Conservation (phyloP, 768 basidiomycete genomes). For the Multifurca ochricompacta region DNA sequence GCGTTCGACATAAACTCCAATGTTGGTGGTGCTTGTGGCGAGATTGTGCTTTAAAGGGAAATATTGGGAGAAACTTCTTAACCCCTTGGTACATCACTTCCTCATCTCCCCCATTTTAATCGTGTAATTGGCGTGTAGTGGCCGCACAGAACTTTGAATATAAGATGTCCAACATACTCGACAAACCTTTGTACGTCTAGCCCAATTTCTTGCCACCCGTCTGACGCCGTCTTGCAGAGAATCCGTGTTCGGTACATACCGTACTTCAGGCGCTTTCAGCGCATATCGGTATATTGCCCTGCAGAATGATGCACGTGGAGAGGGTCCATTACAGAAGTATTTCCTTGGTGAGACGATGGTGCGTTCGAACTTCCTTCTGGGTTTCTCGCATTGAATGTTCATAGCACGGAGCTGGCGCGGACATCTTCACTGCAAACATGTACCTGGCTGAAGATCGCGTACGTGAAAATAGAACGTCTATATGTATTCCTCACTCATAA, state of each 20-base stretch:
- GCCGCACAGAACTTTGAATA: constrained; percentile 94
- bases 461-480: constrained; percentile 23
- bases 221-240: constrained; percentile 36
- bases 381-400: neutral
- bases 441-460: constrained; percentile 87
- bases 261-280: constrained; percentile 88
- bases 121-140: constrained; percentile 31
- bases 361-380: constrained; percentile 19
- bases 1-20: constrained; percentile 90
- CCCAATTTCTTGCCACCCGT: neutral
- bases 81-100: constrained; percentile 49
- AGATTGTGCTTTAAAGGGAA: constrained; percentile 90
- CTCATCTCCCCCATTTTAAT: neutral
- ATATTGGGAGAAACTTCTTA: constrained; percentile 69
- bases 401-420: constrained; percentile 72
- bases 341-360: constrained; percentile 96
- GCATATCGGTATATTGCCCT: constrained; percentile 88
- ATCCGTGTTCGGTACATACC: constrained; percentile 86
- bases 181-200: constrained; percentile 62
- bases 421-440: constrained; percentile 96
- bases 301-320: constrained; percentile 74
- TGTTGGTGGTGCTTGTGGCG: constrained; percentile 91
- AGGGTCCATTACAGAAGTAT: constrained; percentile 91
- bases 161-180: constrained; percentile 89
- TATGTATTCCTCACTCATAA: neutral